Percentiles rank a stretch among this genome's conserved stretches.
Evolutionary conservation across 805 yeast genomes (phyloP).

Genomic region (Myxozyma kluyveri): DNA sequence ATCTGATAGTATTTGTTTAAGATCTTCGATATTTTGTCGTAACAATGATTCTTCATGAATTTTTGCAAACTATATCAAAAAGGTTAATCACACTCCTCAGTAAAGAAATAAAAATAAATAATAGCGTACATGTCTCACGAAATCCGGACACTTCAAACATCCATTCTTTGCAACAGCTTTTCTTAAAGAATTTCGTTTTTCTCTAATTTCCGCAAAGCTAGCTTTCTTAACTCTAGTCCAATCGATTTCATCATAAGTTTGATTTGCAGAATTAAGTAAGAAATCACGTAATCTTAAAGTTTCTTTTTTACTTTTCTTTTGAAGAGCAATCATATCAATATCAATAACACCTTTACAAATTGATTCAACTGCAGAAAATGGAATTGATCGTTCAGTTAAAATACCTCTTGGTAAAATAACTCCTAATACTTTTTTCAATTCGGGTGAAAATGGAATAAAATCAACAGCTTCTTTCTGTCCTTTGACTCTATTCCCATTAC

Average conservation of each 20-base stretch:
- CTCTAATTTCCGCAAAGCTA: conserved; percentile 40
- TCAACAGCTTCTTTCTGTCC: conserved; percentile 16
- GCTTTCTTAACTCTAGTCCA: conserved; percentile 43
- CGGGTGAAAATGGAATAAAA: conserved; percentile 23
- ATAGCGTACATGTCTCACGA: conserved; percentile 21
- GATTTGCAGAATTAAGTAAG: conserved; percentile 14
- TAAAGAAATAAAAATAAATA: neutral
- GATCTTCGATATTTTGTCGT: conserved; percentile 50
- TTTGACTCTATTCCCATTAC: neutral
- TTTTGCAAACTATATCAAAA: conserved; percentile 35
- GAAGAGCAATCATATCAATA: conserved; percentile 14
- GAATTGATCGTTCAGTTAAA: conserved; percentile 40
- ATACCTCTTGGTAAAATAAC: conserved; percentile 6
- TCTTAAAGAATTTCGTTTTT: conserved; percentile 42
- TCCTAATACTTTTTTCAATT: conserved; percentile 4
- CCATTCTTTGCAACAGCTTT: conserved; percentile 36
- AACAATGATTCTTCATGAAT: conserved; percentile 49
- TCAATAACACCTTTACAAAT: conserved; percentile 41
- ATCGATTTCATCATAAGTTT: conserved; percentile 45
- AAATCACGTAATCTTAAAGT: conserved; percentile 9
- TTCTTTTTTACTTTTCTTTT: conserved; percentile 5
- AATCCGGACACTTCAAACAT: conserved; percentile 40
- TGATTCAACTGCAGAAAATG: conserved; percentile 45
- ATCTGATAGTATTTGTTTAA: conserved; percentile 69
- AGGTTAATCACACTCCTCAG: neutral